Percentiles rank a stretch among this genome's conserved stretches.
phyloP scores from a whole-genome alignment of 179 eudicot genomes.

The Silene coronaria region DNA sequence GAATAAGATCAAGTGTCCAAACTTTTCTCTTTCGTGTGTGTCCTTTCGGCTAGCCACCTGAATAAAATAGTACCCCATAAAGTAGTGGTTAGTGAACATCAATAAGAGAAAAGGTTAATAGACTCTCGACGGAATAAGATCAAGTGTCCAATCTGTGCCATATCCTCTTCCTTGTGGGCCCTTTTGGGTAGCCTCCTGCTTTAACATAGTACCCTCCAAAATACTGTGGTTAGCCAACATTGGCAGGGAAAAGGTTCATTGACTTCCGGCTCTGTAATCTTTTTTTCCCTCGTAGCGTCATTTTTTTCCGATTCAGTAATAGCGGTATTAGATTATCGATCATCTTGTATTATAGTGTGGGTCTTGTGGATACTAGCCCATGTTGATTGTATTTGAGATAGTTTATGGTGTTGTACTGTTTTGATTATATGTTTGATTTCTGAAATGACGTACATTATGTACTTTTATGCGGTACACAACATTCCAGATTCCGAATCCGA shows the following conservation, averaged over 20 bases:
- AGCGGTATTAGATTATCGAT: no score
- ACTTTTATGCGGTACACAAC: no score
- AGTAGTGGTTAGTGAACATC: not conserved
- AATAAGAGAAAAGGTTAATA: not conserved
- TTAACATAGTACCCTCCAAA: not conserved
- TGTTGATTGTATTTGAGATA: not conserved
- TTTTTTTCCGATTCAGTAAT: no score
- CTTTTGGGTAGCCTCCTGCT: not conserved
- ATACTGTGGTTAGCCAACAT: not conserved
- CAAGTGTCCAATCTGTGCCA: slow-evolving; percentile 14
- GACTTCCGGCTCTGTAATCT: not conserved
- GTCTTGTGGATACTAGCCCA: not conserved
- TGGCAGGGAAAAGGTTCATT: not conserved
- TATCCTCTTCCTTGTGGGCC: slow-evolving; percentile 4
- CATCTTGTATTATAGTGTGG: not conserved
- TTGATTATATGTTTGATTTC: not conserved
- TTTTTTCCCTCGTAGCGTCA: not conserved
- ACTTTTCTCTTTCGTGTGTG: slow-evolving; percentile 1
- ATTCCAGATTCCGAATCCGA: no score
- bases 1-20: slow-evolving; percentile 4
- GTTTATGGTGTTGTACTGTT: not conserved
- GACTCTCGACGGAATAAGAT: not conserved
- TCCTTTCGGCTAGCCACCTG: not conserved
- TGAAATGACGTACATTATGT: no score
- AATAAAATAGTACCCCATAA: not conserved